Evolutionary conservation across 2,329 filamentous ascomycete species (phyloP), one percentile per base, ranked within the genome.

Genomic region (Fusarium nodosum): DNA sequence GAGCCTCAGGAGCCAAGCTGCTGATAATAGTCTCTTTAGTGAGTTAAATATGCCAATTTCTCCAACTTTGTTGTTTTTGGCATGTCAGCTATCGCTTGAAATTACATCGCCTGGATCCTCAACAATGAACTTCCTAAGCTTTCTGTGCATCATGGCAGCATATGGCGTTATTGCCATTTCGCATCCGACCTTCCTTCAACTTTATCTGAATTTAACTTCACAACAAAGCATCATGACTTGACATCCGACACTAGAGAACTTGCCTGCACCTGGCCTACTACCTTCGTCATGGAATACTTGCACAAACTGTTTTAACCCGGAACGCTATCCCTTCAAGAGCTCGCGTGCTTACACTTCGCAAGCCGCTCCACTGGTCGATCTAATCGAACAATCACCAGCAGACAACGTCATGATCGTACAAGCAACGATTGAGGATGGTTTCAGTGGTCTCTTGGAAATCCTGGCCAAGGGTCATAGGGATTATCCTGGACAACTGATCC

Each of bases 401-500:
- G 41, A 47, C 1, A 61, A 62, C 15, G 20, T 63, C 16, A 55
- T 63, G 57, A 33, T 63, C 5, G 47, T 63, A 7, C 60, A 63
- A 12, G 57, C 56, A 2, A 61, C 57, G 1, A 61, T 62, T 26
- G 56, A 62, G 4, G n/a, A 62, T 54, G 59, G 56, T 1, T 62
- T 36, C 9, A 10, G 15, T 7, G 59, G 59, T 2, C 31, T 62
- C 0, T 1, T 62, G 7, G 31, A 30, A 9, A 20, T 44, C 4
- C 5, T 63, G 3, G 33, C 10, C 6, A 61, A 18, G 20, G 31
- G 16, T 1, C 56, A n/a, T 5, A 20, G 15, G 0, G 1, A 7
- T 1, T 31, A 38, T 6, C 22, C 56, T 2, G 12, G 1, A 9
- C 47, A 47, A 12, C 20, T 8, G 28, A 34, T 42, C 1, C 28